These are phyloP conservation scores for Phanerochaete carnosa DNA, from an alignment of 768 basidiomycete species.

Conservation along the genomic window DNA sequence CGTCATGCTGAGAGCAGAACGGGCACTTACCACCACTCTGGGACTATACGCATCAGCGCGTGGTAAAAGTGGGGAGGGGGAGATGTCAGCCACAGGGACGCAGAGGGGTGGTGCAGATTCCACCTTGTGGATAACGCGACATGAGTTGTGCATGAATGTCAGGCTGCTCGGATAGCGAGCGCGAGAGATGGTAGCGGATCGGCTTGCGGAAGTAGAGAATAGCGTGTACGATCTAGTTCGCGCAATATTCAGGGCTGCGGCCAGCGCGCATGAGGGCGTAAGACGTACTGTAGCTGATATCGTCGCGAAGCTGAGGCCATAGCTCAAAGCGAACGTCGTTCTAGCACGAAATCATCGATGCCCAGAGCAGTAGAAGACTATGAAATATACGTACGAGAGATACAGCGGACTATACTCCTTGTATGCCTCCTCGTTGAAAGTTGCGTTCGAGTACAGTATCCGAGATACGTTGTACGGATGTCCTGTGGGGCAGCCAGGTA, in stretches of 20 bases:
- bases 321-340: slow-evolving; percentile 37
- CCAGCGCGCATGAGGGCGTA: not conserved
- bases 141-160: slow-evolving; percentile 49
- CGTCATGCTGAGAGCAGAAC: not conserved
- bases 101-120: not conserved
- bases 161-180: slow-evolving; percentile 43
- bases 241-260: not conserved
- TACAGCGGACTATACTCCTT: slow-evolving; percentile 43
- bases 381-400: slow-evolving; percentile 26
- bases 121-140: slow-evolving; percentile 26
- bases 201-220: slow-evolving; percentile 41
- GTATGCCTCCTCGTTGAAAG: slow-evolving; percentile 36
- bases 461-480: slow-evolving; percentile 37
- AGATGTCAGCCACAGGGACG: not conserved
- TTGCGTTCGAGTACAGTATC: slow-evolving; percentile 33
- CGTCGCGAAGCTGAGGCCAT: slow-evolving; percentile 41
- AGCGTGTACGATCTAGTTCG: slow-evolving; percentile 34
- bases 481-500: slow-evolving; percentile 1
- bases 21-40: slow-evolving; percentile 42
- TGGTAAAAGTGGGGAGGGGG: not conserved
- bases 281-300: slow-evolving; percentile 37
- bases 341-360: slow-evolving; percentile 32
- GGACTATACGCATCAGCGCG: slow-evolving; percentile 30
- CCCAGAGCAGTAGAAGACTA: not conserved
- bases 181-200: slow-evolving; percentile 35